Evolutionary conservation across 371 early-diverging fungal genomes (phyloP).

Genomic region (Mucor racemosus): DNA sequence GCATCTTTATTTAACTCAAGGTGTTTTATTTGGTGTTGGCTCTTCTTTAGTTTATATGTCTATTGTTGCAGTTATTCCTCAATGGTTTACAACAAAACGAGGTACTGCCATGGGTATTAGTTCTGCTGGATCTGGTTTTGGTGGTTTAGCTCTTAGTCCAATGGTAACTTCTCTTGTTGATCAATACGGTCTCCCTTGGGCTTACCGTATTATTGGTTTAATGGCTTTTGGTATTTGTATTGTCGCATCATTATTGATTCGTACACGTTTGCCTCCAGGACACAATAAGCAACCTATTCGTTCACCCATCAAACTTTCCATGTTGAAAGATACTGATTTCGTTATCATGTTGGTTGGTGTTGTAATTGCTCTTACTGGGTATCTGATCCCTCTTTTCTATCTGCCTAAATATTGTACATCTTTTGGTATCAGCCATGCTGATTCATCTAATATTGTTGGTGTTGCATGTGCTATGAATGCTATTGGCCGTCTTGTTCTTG

Average conservation of each 20-base stretch:
- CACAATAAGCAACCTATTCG: conserved; percentile 22
- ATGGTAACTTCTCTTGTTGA: conserved; percentile 50
- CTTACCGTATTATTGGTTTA: conserved; percentile 44
- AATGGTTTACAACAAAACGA: conserved; percentile 61
- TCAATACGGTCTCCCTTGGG: conserved; percentile 41
- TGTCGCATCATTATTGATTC: conserved; percentile 33
- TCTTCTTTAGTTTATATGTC: conserved; percentile 47
- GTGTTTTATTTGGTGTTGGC: conserved; percentile 56
- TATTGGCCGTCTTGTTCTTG: conserved; percentile 69
- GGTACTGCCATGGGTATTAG: conserved; percentile 70
- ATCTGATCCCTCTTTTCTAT: conserved; percentile 40
- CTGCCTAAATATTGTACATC: conserved; percentile 39
- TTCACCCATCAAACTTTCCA: conserved; percentile 31
- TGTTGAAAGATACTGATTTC: conserved; percentile 35
- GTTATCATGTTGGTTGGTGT: conserved; percentile 38
- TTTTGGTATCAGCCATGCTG: conserved; percentile 25
- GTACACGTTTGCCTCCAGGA: conserved; percentile 37
- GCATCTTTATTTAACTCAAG: conserved; percentile 62
- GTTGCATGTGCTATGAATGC: conserved; percentile 51
- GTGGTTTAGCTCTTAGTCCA: conserved; percentile 59
- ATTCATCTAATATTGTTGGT: conserved; percentile 36
- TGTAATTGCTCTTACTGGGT: conserved; percentile 41
- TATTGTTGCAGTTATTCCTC: conserved; percentile 42
- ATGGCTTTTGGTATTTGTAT: conserved; percentile 43
- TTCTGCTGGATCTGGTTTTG: conserved; percentile 78